Conservation (phyloP, 306 rosid genomes). For the Vachellia collinsii region DNA sequence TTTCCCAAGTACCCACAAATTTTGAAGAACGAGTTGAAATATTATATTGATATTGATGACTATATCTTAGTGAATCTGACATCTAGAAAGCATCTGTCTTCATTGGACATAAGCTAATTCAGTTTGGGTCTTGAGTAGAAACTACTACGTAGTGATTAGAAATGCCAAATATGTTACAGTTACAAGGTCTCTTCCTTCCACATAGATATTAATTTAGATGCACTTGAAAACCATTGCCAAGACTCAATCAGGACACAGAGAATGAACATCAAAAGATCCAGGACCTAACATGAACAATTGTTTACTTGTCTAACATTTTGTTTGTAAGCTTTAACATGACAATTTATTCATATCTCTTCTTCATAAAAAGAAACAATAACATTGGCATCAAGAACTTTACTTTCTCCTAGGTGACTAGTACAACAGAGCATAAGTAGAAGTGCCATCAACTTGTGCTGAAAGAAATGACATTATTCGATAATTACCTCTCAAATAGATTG, state of each 20-base stretch:
- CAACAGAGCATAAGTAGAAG: not conserved
- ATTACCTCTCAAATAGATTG: conserved; percentile 79
- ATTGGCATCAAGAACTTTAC: conserved; percentile 7
- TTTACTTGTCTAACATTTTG: not conserved
- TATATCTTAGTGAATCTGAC: not conserved
- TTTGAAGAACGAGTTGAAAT: not conserved
- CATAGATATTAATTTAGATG: not conserved
- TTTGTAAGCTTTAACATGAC: not conserved
- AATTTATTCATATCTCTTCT: conserved; percentile 9
- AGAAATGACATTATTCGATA: not conserved
- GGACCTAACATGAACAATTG: not conserved
- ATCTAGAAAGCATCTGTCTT: not conserved
- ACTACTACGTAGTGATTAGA: not conserved
- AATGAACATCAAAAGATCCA: not conserved
- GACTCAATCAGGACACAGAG: not conserved
- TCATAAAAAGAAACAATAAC: not conserved
- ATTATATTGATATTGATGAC: not conserved
- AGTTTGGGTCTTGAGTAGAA: not conserved
- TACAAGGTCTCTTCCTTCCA: not conserved
- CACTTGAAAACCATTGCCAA: not conserved
- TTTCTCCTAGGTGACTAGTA: not conserved
- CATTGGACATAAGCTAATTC: not conserved
- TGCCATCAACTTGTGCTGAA: not conserved
- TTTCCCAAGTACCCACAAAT: not conserved
- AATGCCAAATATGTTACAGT: not conserved